These are phyloP conservation scores for Deinandra increscens DNA, from an alignment of 129 eudicot genomes.

Conservation along the genomic window DNA sequence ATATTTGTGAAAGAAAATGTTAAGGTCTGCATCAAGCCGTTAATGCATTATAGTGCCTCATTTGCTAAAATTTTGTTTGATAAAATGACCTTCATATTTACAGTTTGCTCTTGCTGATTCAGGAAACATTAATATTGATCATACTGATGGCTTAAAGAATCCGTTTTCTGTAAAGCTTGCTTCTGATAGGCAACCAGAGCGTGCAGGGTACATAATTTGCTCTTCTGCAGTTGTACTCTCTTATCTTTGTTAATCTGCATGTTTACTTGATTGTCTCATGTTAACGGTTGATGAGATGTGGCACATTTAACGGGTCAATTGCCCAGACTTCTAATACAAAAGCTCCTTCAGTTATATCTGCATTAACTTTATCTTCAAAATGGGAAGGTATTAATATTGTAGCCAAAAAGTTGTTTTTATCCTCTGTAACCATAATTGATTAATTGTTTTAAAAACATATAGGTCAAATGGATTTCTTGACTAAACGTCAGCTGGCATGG, in stretches of 20 bases:
- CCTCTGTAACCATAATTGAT: neutral
- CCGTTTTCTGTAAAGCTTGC: conserved; percentile 19
- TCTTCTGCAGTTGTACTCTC: neutral
- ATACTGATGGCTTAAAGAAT: conserved; percentile 28
- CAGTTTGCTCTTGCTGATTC: neutral
- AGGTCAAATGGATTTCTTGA: conserved; percentile 68
- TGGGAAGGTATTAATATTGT: conserved; percentile 49
- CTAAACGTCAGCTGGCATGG: conserved; percentile 74
- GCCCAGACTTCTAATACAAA: conserved; percentile 12
- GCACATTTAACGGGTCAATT: conserved; percentile 29
- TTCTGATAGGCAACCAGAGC: conserved; percentile 29
- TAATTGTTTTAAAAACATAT: conserved; percentile 21
- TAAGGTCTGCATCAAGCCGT: conserved; percentile 46
- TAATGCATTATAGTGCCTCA: neutral
- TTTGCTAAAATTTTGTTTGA: neutral
- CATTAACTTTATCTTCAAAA: conserved; percentile 45
- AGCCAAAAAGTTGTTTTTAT: neutral
- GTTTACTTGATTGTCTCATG: conserved; percentile 12
- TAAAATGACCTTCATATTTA: neutral
- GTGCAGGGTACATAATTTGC: conserved; percentile 33
- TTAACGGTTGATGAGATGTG: conserved; percentile 48
- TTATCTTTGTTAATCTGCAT: conserved; percentile 8
- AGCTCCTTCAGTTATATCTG: conserved; percentile 51
- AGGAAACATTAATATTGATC: conserved; percentile 38
- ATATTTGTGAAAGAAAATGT: conserved; percentile 36